Base-by-base conservation (phyloP, 2,329 filamentous ascomycete species). In the Fusarium tupiense region DNA sequence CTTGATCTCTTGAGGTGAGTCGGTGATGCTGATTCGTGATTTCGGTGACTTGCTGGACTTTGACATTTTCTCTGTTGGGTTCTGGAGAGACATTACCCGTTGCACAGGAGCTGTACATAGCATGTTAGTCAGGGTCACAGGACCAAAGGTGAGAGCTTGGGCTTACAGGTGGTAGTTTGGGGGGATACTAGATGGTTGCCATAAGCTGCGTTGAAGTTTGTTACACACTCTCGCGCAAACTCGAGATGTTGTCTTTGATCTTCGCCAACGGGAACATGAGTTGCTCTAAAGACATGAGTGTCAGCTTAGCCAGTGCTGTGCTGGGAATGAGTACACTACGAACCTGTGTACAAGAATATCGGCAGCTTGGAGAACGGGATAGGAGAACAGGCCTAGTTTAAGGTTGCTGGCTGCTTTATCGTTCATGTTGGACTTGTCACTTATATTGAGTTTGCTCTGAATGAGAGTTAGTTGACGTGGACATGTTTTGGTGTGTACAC, bases 241-340 rank as follows among this genome's bases (percentile, higher is more conserved):
- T 99, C 96, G 29, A 99, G 89, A 83, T 99, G 96, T 78, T 99
- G 96, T 64, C 87, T 88, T 83, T 99, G 96, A 82, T 99, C 96
- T 76, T 97, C 93, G n/a, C 96, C 96, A 5, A 99, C 96, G 17
- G 96, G 96, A 31, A 99, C 96, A 83, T 98, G 94, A 2, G 96
- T 98, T 70, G 96, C 93, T 76, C 92, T 93, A 13, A 1, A 19
- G 52, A 41, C 2, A n/a, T n/a, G 24, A 14, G 7, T 43, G 37
- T 56, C 52, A 56, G 52, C 26, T 6, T 41, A 10, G 10, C 14
- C 37, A n/a, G 2, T 13, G 20, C 24, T 29, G 6, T 33, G 19
- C 26, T 43, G 52, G 20, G 11, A 56, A 4, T 14, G 17, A 19
- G 4, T 29, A 53, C 71, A 29, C 7, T 12, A 60, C 72, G 46